A percentile compares a stretch with the other conserved stretches of the same genome.
phyloP scores from a whole-genome alignment of 2,329 filamentous ascomycete species.

The Neurospora crassa region DNA sequence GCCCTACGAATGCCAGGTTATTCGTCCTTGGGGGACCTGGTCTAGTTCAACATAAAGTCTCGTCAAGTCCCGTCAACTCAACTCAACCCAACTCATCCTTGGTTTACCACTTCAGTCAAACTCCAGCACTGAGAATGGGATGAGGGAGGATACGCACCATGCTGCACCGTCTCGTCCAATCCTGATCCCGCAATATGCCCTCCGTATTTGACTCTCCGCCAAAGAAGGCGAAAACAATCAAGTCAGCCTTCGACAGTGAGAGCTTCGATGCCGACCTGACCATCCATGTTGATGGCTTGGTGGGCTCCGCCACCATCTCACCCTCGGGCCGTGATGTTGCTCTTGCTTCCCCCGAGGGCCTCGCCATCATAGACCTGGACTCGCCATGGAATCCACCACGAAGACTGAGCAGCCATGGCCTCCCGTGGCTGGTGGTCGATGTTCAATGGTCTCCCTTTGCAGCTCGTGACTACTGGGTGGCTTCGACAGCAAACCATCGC shows the following conservation, averaged over 20 bases:
- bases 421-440: conserved; percentile 91
- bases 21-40: not conserved
- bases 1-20: not conserved
- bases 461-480: conserved; percentile 82
- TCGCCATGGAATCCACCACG: conserved; percentile 80
- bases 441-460: conserved; percentile 97
- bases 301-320: conserved; percentile 88
- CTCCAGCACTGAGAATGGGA: not conserved
- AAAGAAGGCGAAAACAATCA: conserved; percentile 50
- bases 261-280: conserved; percentile 80
- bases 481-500: conserved; percentile 89
- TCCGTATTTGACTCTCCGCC: conserved; percentile 34
- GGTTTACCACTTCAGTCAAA: not conserved
- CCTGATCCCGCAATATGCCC: conserved; percentile 31
- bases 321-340: conserved; percentile 86
- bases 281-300: conserved; percentile 70
- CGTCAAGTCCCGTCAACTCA: not conserved
- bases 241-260: conserved; percentile 70
- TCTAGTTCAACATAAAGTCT: not conserved
- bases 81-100: not conserved
- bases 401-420: conserved; percentile 69
- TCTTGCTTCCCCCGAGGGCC: conserved; percentile 76
- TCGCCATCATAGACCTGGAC: conserved; percentile 88
- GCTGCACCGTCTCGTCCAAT: not conserved
- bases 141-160: not conserved